These are phyloP conservation scores for Agapanthus africanus DNA, from an alignment of 106 monocot species.

Conservation along the genomic window DNA sequence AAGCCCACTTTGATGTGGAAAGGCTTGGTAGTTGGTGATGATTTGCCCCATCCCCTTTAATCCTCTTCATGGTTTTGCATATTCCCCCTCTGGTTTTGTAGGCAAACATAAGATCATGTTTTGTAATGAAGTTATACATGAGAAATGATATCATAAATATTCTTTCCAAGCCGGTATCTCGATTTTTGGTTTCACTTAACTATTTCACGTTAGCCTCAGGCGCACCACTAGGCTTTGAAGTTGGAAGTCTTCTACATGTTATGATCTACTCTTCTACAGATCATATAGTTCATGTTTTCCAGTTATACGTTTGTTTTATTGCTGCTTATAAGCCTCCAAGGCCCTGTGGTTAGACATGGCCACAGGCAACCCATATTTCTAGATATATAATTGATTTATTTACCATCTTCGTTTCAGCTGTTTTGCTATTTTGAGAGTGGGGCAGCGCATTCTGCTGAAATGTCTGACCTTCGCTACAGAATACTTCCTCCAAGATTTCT, in stretches of 20 bases:
- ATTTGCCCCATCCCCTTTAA: too few species aligned
- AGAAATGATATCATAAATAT: not conserved
- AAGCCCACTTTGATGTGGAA: not conserved
- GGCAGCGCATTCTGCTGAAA: slow-evolving; percentile 56
- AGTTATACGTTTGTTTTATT: too few species aligned
- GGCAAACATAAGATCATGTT: not conserved
- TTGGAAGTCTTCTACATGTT: not conserved
- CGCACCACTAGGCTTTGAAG: not conserved
- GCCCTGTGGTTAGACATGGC: not conserved
- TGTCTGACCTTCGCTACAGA: slow-evolving; percentile 72
- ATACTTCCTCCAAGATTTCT: slow-evolving; percentile 87
- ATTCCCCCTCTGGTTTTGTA: too few species aligned
- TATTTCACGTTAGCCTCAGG: not conserved
- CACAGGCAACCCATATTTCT: not conserved
- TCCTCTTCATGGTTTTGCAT: too few species aligned
- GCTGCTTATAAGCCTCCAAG: not conserved
- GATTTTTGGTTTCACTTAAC: not conserved
- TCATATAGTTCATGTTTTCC: not conserved
- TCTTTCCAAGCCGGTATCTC: not conserved
- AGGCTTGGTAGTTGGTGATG: not conserved
- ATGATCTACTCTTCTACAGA: not conserved
- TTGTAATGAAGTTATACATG: not conserved
- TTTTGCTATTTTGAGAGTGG: slow-evolving; percentile 64
- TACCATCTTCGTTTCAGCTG: slow-evolving; percentile 42
- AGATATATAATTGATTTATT: not conserved